These are phyloP conservation scores for Yamadazyma pseudoaaseri DNA, from an alignment of 1,139 yeast genomes.

Conservation along the genomic window DNA sequence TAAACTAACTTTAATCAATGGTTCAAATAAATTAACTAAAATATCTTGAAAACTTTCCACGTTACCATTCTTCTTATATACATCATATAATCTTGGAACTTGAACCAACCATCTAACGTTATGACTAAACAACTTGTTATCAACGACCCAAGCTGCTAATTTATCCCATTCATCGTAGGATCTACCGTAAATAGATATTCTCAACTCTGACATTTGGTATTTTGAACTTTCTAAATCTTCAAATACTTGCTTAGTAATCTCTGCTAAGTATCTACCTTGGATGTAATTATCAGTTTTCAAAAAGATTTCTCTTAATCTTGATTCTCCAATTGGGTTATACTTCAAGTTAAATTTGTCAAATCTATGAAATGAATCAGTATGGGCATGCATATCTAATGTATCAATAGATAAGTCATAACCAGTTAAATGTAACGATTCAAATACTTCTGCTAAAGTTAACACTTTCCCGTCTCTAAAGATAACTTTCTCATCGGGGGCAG, in stretches of 20 bases:
- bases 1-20: slow-evolving; percentile 87
- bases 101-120: slow-evolving; percentile 97
- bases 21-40: slow-evolving; percentile 75
- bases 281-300: slow-evolving; percentile 93
- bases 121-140: slow-evolving; percentile 85
- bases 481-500: slow-evolving; percentile 77
- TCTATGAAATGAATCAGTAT: slow-evolving; percentile 95
- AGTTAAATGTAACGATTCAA: slow-evolving; percentile 82
- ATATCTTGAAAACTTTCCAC: slow-evolving; percentile 75
- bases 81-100: slow-evolving; percentile 88
- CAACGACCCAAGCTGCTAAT: slow-evolving; percentile 91
- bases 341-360: slow-evolving; percentile 97
- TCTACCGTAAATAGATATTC: slow-evolving; percentile 93
- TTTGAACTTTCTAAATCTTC: slow-evolving; percentile 92
- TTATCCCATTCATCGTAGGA: slow-evolving; percentile 92
- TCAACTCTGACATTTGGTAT: slow-evolving; percentile 94
- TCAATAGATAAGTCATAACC: slow-evolving; percentile 96
- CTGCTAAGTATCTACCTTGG: slow-evolving; percentile 86
- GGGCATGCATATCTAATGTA: slow-evolving; percentile 99
- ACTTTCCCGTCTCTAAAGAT: slow-evolving; percentile 91
- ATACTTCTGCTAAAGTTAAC: slow-evolving; percentile 83
- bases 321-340: slow-evolving; percentile 97
- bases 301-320: slow-evolving; percentile 92
- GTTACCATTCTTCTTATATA: slow-evolving; percentile 76
- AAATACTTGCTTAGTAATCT: slow-evolving; percentile 87